Conservation (phyloP, 2,329 filamentous ascomycete species). For the Penicillium fuscoglaucum region DNA sequence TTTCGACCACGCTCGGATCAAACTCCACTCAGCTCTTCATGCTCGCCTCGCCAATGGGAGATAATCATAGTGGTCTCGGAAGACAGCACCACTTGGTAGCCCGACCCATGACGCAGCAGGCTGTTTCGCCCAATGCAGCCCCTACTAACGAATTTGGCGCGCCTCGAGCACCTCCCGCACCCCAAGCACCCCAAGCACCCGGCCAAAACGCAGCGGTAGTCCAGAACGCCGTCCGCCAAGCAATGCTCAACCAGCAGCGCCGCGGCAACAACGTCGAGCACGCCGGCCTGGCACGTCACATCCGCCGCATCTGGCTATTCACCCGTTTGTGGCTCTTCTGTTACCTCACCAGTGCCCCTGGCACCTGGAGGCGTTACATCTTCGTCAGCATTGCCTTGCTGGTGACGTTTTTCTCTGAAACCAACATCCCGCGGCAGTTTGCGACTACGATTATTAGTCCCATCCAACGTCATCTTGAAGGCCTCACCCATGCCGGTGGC, state of each 20-base stretch:
- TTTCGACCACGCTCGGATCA: background rate
- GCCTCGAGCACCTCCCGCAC: slow-evolving; percentile 2
- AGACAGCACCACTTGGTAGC: background rate
- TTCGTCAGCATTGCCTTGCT: slow-evolving; percentile 42
- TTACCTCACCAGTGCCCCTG: slow-evolving; percentile 57
- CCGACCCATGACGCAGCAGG: background rate
- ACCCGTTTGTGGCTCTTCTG: slow-evolving; percentile 59
- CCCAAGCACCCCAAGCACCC: background rate
- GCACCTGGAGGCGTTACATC: slow-evolving; percentile 46
- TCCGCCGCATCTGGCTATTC: slow-evolving; percentile 57
- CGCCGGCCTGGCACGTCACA: slow-evolving; percentile 42
- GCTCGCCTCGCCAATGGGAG: background rate
- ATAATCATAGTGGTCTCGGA: background rate
- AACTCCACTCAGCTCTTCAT: background rate
- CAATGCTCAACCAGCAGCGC: slow-evolving; percentile 31
- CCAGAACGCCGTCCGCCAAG: slow-evolving; percentile 37
- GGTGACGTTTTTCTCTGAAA: slow-evolving; percentile 44
- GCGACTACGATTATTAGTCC: slow-evolving; percentile 38
- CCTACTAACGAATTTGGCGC: slow-evolving; percentile 9
- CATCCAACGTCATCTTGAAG: slow-evolving; percentile 47
- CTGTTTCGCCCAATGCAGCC: background rate
- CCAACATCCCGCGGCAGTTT: slow-evolving; percentile 39
- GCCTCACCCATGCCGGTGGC: slow-evolving; percentile 37
- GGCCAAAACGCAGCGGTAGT: slow-evolving; percentile 25
- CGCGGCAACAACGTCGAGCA: slow-evolving; percentile 26